Base-by-base conservation (phyloP, 2,329 filamentous ascomycete genomes). In the Bimuria novae-zelandiae region DNA sequence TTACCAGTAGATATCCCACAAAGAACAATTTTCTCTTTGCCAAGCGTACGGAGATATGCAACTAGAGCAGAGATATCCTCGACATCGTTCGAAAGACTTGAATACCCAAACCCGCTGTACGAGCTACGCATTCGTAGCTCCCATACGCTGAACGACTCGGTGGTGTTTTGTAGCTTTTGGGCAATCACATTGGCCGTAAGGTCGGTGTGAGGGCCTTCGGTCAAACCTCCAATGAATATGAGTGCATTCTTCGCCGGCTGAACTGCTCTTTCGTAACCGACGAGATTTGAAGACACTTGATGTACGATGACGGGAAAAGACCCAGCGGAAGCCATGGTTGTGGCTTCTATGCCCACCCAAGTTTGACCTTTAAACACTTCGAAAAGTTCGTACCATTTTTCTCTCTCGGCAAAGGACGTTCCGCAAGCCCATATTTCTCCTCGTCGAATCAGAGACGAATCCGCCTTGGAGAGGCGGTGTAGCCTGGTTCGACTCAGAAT, bases 41-140 rank as follows among this genome's bases (percentile, higher is more conserved):
- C 51, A 23, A 55, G 11, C 8, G 40, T 43, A 6, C 40, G 50
- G 7, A 62, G 36, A 35, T 63, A 57, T 7, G 11, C 22, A 3
- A 63, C 52, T n/a, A 63, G 21, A n/a, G 49, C 54, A 23, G 47
- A 44, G 12, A 62, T 42, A 27, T 62, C 59, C 29, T 57, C 49
- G 1, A 40, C 56, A 33, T 64, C 59, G 7, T 63, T 55, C n/a
- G 46, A 42, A 3, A 63, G 44, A 35, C 55, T 63, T 8, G 58
- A 61, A 36, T 56, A 56, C 4, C 60, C 60, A 39, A 60, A 63
- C 0, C 60, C 58, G 2, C 55, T 55, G 37, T 64, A 63, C 12
- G 56, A 60, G 19, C 56, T 63, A 7, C 56, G 58, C 56, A 60
- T 63, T n/a, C 60, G 56, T 19, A 59, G 55, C 7, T 63, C 55